phyloP scores from a whole-genome alignment of 768 basidiomycete species.

The Tulasnella sp. region DNA sequence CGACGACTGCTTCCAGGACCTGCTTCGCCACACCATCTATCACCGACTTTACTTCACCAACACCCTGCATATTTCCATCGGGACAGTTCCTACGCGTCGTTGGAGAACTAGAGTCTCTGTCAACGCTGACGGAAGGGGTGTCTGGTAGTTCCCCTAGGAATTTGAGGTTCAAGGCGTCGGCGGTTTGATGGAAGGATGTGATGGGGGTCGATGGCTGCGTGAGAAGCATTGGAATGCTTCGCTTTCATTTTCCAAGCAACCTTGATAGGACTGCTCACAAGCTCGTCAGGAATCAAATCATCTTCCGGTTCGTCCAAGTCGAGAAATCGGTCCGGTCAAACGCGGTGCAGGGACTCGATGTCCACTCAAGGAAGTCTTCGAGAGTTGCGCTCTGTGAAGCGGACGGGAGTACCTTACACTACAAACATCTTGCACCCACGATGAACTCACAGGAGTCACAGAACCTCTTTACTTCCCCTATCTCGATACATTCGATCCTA shows the following conservation, averaged over 20 bases:
- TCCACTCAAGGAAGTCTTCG: neutral
- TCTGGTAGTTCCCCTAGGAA: no score
- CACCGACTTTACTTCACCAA: no score
- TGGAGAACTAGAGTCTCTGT: no score
- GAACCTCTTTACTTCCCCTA: neutral
- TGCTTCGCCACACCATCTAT: no score
- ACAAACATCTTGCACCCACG: neutral
- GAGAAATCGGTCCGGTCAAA: neutral
- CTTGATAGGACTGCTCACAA: neutral
- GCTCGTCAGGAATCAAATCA: neutral
- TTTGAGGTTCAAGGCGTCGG: no score
- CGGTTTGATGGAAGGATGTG: no score
- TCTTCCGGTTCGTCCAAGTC: neutral
- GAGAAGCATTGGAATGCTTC: neutral
- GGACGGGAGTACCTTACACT: no score
- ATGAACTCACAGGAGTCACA: neutral
- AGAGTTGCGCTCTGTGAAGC: neutral
- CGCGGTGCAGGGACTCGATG: neutral
- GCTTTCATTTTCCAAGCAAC: neutral
- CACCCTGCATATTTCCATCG: no score
- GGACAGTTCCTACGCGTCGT: no score
- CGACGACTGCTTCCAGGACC: no score
- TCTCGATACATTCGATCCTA: neutral
- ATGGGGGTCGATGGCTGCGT: no score
- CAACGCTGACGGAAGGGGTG: no score